phyloP scores from a whole-genome alignment of 257 asterid genomes.

The Salvia hispanica region DNA sequence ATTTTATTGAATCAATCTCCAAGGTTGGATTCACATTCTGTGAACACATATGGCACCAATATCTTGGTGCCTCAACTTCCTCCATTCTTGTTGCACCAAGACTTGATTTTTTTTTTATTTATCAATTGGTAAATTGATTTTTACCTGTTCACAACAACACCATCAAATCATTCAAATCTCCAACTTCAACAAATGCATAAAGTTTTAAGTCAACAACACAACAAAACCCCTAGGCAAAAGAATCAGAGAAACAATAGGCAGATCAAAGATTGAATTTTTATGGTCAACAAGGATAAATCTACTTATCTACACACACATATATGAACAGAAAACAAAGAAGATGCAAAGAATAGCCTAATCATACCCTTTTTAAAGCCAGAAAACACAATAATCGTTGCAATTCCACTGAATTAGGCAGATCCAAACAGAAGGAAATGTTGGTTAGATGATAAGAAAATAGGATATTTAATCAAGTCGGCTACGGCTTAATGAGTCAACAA shows the following conservation, averaged over 20 bases:
- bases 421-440: too few species aligned
- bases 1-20: constrained; percentile 61
- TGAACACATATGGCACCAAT: constrained; percentile 83
- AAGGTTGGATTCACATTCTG: constrained; percentile 63
- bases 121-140: not conserved
- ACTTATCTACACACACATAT: not conserved
- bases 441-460: not conserved
- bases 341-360: not conserved
- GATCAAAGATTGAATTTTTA: constrained; percentile 23
- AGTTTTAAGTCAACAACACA: not conserved
- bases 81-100: constrained; percentile 47
- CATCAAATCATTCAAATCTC: constrained; percentile 4
- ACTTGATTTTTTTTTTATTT: not conserved
- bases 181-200: constrained; percentile 14
- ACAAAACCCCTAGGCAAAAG: not conserved
- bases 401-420: too few species aligned
- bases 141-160: constrained; percentile 26
- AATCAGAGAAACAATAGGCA: not conserved
- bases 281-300: constrained; percentile 18
- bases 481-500: constrained; percentile 18
- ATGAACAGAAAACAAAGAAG: not conserved
- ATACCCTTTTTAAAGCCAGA: not conserved
- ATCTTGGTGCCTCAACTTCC: constrained; percentile 42
- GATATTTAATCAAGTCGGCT: not conserved
- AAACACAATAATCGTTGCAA: not conserved